Base-by-base conservation (phyloP, 805 yeast species). In the Teunomyces atbi region DNA sequence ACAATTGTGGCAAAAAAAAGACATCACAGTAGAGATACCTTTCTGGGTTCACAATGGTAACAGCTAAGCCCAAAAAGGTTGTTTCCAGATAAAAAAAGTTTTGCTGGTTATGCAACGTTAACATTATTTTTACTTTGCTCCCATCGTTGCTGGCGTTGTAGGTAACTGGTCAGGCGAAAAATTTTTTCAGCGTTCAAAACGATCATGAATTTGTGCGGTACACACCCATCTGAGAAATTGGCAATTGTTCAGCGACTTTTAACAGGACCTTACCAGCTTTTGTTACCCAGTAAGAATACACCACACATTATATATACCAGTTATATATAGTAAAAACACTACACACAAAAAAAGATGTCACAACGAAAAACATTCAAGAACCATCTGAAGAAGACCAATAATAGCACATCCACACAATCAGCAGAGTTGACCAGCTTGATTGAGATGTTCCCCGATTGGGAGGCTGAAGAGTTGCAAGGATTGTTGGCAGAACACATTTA, bases 391-490 rank as follows among this genome's bases (percentile, higher is more conserved):
- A 72, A 71, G 64, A 53, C 56, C 46, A 48, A 47, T 43, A 41
- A 46, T 45, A 53, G 51, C 54, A 55, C 60, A 29, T 53, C 61
- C 19, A 53, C 39, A 36, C 39, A 36, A 36, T 36, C 39, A 36
- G 39, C 45, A 36, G 69, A 69, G 49, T 58, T 71, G 78, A 62
- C 72, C 80, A 80, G 86, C 30, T 78, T 92, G 56, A 66, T 76
- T 42, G 98, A 92, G 68, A 76, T 94, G 74, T 91, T 94, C 72
- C 96, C 97, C 37, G 96, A 88, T 62, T 94, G 99, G 99, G 79
- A 87, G 41, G 74, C 78, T 45, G 96, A 87, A 23, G 99, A 94
- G 63, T 81, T 94, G 62, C 69, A 75, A 39, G 80, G 84, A 44
- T 82, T 89, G 48, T 82, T 91, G 56, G 74, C 76, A 47, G 98